Evolutionary conservation across 257 asterid species (phyloP), one percentile per base, ranked within the genome.

Genomic region (Solanum ossicruentum): DNA sequence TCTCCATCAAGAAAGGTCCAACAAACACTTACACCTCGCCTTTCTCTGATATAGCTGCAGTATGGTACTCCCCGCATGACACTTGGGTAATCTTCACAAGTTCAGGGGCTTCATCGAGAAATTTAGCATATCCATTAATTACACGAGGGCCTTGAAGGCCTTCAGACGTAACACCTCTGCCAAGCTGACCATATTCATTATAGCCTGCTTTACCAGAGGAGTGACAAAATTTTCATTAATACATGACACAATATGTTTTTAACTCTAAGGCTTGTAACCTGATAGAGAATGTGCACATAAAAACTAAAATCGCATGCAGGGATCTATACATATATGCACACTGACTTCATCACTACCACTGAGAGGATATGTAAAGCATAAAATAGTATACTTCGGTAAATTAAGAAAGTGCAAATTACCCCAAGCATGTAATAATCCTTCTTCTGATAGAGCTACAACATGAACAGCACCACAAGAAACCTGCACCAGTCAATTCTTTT

Each of bases 111-210:
- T 97, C 99, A 81, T 95, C 97, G 47, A 95, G 98, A 91, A 92
- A 93, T 89, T 91, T 94, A 86, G 99, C 97, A 85, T 90, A 97
- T 51, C 93, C 94, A 80, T 90, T 90, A 83, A 97, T 95, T 75
- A 93, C 77, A 83, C 87, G 93, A 91, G 98, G 96, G 97, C 93
- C 93, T 90, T 97, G 98, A 89, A 95, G 97, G 58, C 99, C 99
- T 91, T 93, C 99, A 84, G 92, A 87, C 81, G 98, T 95, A 91
- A 92, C 83, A 88, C 99, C 99, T 95, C 99, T 92, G 86, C 99
- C 98, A 88, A 97, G 98, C 94, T 97, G 98, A 85, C 98, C 98
- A 91, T 83, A 94, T 88, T 95, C 99, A 92, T 95, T 97, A 89
- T 97, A 95, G 90, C 99, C 99, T 96, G 98, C 90, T 93, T 91